A percentile compares a stretch with the other conserved stretches of the same genome.
These are phyloP conservation scores for Coemansia sp. DNA, from an alignment of 371 early-diverging fungal genomes.

Conservation along the genomic window DNA sequence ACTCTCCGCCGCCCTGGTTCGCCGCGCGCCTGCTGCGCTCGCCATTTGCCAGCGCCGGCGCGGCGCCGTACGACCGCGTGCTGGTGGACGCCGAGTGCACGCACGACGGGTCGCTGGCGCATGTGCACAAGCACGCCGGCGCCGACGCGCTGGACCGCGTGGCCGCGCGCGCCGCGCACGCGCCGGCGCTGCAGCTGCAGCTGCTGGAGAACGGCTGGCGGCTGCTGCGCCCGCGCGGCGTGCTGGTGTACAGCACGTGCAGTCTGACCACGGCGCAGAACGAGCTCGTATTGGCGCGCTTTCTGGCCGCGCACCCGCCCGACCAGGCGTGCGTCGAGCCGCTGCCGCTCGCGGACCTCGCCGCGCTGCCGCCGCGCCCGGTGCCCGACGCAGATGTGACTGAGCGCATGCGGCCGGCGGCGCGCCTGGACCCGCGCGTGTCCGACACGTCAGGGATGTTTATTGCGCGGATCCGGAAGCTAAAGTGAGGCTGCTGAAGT, in stretches of 20 bases:
- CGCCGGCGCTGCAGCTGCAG: constrained; percentile 54
- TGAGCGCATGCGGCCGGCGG: constrained; percentile 43
- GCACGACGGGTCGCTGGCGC: constrained; percentile 91
- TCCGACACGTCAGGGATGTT: constrained; percentile 68
- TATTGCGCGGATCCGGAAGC: constrained; percentile 56
- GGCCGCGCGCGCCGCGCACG: not conserved
- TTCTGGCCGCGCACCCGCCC: constrained; percentile 54
- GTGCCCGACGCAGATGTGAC: constrained; percentile 37
- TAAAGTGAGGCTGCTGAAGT: not conserved
- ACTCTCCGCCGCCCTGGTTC: constrained; percentile 64
- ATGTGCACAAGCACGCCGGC: constrained; percentile 69
- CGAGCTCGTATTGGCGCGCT: constrained; percentile 77
- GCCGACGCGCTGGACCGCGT: constrained; percentile 53
- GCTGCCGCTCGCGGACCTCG: constrained; percentile 37
- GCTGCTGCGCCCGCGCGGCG: constrained; percentile 64
- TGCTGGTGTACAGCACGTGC: constrained; percentile 87
- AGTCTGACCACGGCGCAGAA: constrained; percentile 77
- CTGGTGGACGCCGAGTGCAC: constrained; percentile 97
- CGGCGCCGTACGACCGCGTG: constrained; percentile 79
- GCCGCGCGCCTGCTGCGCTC: constrained; percentile 69
- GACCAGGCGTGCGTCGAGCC: constrained; percentile 57
- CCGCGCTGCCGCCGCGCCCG: constrained; percentile 13
- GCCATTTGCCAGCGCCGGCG: constrained; percentile 33
- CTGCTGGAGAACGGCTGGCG: constrained; percentile 73
- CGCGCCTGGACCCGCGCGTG: constrained; percentile 51